Evolutionary conservation across 495 filamentous ascomycete genomes (phyloP), one percentile per base, ranked within the genome.

Genomic region (Neurospora hispaniola): DNA sequence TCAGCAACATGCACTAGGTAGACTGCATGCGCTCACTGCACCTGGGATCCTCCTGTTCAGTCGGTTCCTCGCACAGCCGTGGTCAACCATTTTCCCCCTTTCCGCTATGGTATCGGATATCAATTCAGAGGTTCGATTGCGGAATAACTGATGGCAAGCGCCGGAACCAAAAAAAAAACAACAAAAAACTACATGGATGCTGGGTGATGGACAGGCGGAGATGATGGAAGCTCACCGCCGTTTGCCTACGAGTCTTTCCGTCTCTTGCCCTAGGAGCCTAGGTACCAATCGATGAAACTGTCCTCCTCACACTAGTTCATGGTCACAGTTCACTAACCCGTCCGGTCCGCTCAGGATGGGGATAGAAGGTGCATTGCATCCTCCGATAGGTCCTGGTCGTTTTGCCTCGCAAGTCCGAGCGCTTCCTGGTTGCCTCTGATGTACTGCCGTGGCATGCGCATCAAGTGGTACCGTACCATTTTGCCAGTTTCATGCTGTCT

Each of bases 1-100:
- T 66, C 54, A 66, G 54, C 54, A 66, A 66, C 54, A 66, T 66
- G 54, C 54, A 66, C 54, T 66, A 66, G 27, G 54, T 66, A 66
- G 27, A 66, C 54, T 66, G 54, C 54, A 66, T 66, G 54, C 54
- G 54, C 54, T 27, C 54, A 66, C 54, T 66, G 27, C 54, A 66
- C 54, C 54, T 66, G 54, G 54, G 54, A 35, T 66, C 27, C 54
- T 66, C 54, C 46, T 35, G 27, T 66, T 66, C 54, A 35, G 9
- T 38, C 54, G 14, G 27, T 27, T 66, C 54, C 6, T 66, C 54
- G 35, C 27, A 66, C 31, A 66, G 54, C 54, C 54, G 14, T 35
- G 7, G 54, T 66, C 12, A 27, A 66, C 54, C 27, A 66, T 16
- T 38, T 66, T 66, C 35, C 9, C 14, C 35, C 27, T 35, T 62